These are phyloP conservation scores for Nakataea oryzae DNA, from an alignment of 2,329 filamentous ascomycete genomes.

Conservation along the genomic window DNA sequence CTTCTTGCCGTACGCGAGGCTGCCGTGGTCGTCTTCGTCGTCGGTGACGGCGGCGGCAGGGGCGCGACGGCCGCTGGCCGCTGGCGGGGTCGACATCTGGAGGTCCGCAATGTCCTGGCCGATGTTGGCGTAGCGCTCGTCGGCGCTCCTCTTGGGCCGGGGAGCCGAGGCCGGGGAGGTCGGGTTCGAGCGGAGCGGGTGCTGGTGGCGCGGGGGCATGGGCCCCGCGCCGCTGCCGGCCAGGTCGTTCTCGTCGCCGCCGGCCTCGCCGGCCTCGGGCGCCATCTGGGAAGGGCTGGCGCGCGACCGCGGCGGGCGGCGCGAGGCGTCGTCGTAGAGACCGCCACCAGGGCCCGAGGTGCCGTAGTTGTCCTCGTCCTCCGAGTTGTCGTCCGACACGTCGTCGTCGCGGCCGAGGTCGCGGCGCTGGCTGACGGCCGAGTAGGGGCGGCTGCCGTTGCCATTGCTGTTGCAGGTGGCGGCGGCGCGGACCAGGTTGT, in stretches of 20 bases:
- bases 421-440: slow-evolving; percentile 34
- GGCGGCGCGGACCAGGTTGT: slow-evolving; percentile 19
- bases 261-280: slow-evolving; percentile 14
- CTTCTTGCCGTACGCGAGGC: not conserved
- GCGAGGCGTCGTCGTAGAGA: slow-evolving; percentile 9
- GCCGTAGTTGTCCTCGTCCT: slow-evolving; percentile 16
- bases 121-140: slow-evolving; percentile 29
- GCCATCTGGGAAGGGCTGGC: slow-evolving; percentile 8
- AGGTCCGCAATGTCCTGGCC: slow-evolving; percentile 36
- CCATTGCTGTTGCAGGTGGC: slow-evolving; percentile 18
- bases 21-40: not conserved
- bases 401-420: slow-evolving; percentile 21
- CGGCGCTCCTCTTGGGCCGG: slow-evolving; percentile 35
- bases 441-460: slow-evolving; percentile 29
- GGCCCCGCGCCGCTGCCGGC: slow-evolving; percentile 8
- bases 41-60: not conserved
- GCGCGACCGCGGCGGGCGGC: slow-evolving; percentile 8
- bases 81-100: slow-evolving; percentile 6
- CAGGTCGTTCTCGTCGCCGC: slow-evolving; percentile 13
- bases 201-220: slow-evolving; percentile 11
- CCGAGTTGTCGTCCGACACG: slow-evolving; percentile 27
- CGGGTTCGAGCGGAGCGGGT: slow-evolving; percentile 45
- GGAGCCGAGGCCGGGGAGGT: slow-evolving; percentile 11
- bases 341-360: not conserved
- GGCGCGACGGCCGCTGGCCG: not conserved